Evolutionary conservation across 2,329 filamentous ascomycete genomes (phyloP).

Genomic region (Exophiala phaeomuriformis): DNA sequence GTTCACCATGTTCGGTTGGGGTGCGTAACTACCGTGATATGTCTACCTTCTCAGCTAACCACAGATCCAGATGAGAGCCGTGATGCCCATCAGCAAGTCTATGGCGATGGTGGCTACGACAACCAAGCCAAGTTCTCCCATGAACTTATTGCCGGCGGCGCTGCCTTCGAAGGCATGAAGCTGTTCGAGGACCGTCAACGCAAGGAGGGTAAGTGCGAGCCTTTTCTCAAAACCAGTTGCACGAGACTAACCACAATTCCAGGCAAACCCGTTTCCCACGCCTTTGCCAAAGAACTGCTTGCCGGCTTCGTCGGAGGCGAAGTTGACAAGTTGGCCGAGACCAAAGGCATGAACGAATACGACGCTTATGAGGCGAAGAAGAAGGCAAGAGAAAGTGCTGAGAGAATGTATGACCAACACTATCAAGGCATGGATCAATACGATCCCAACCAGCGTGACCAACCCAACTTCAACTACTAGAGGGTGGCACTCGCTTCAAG

Average conservation of each 20-base stretch:
- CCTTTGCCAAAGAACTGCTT: slow-evolving; percentile 68
- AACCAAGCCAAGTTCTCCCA: slow-evolving; percentile 62
- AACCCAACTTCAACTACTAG: slow-evolving; percentile 33
- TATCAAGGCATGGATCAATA: slow-evolving; percentile 50
- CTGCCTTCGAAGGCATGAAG: slow-evolving; percentile 74
- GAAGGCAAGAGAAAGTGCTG: slow-evolving; percentile 52
- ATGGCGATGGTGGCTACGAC: slow-evolving; percentile 38
- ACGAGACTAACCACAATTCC: neutral
- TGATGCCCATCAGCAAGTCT: slow-evolving; percentile 50
- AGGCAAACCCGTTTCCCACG: slow-evolving; percentile 65
- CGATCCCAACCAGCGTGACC: slow-evolving; percentile 41
- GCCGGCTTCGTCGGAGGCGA: slow-evolving; percentile 66
- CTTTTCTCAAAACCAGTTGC: neutral
- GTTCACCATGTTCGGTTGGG: slow-evolving; percentile 13
- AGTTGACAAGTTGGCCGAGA: slow-evolving; percentile 68
- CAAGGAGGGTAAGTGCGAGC: slow-evolving; percentile 50
- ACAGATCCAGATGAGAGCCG: slow-evolving; percentile 43
- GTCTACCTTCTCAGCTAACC: slow-evolving; percentile 3
- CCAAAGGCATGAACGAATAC: slow-evolving; percentile 56
- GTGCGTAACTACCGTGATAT: neutral
- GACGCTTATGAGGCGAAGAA: slow-evolving; percentile 54
- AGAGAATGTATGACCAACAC: slow-evolving; percentile 56
- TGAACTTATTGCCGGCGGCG: slow-evolving; percentile 67
- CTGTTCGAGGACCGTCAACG: slow-evolving; percentile 69
- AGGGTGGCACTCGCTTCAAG: neutral